Base-by-base conservation (phyloP, 371 early-diverging fungal genomes). In the Cokeromyces recurvatus region DNA sequence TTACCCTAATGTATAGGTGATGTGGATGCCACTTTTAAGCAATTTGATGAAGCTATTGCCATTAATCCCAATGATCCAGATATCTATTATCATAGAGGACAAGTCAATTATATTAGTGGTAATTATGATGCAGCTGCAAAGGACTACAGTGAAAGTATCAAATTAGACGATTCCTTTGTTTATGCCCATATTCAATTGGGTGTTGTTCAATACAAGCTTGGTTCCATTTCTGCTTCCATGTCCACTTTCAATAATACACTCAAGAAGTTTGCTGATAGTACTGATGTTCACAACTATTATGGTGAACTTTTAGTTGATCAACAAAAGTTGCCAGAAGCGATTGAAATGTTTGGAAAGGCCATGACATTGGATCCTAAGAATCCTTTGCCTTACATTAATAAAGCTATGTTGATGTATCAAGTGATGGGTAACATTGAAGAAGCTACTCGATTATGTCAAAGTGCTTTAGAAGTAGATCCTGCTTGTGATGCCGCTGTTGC, bases 231-330 rank as follows among this genome's bases (percentile, higher is more conserved):
- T 11, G 79, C 75, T 4, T 86, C 94, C 22, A 78, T 86, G 78
- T 57, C 66, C 12, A 89, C 83, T 4, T 96, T 97, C 73, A 81
- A 83, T 61, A 81, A 84, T 62, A 87, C 92, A 0, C 65, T 82
- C 52, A 74, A 78, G 58, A 79, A 82, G 48, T 97, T 96, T 78
- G 79, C 86, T 36, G 59, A 82, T 24, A 82, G 85, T 32, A 84
- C 90, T 29, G 97, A 97, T 62, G 87, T 95, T 20, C 92, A 81
- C 79, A 95, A 96, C 78, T 97, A 95, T 71, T 91, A 92, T 50
- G 97, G 95, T 60, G 98, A 97, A 71, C 78, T 97, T 16, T 66
- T 94, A 37, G 72, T 91, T 42, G 97, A 97, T 55, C 88, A 90
- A 61, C 89, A 89, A 59, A 77, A 79, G 35, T 76, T 85, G 32